Evolutionary conservation across 129 eudicot species (phyloP).

Genomic region (Artemisia argyi): DNA sequence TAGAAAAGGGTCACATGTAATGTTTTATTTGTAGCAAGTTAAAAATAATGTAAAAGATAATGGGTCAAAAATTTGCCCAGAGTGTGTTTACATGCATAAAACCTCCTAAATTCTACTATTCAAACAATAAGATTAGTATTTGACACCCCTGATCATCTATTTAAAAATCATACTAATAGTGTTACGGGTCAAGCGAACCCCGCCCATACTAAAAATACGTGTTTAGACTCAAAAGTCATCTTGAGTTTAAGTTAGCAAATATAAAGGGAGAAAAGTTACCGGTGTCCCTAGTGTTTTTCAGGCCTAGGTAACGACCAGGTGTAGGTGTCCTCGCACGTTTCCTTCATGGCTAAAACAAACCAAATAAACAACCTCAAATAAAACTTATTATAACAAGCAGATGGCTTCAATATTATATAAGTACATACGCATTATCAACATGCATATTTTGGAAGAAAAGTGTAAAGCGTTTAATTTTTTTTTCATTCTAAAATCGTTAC

Average conservation of each 20-base stretch:
- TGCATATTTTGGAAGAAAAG: not conserved
- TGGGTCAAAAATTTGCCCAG: not conserved
- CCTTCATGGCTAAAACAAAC: constrained; percentile 86
- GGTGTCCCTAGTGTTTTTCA: constrained; percentile 64
- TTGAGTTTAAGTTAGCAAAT: not conserved
- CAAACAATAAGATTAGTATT: too few species aligned
- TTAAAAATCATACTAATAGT: too few species aligned
- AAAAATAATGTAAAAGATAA: not conserved
- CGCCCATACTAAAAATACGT: not conserved
- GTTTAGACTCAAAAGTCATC: not conserved
- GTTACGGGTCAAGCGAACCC: not conserved
- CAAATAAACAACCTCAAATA: constrained; percentile 13
- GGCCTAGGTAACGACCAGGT: constrained; percentile 96
- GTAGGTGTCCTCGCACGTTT: constrained; percentile 97
- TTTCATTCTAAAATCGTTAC: too few species aligned
- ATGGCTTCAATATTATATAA: constrained; percentile 1
- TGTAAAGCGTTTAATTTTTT: too few species aligned
- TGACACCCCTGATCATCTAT: too few species aligned
- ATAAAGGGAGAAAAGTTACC: constrained; percentile 40
- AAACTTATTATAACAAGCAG: constrained; percentile 19
- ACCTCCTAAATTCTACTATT: too few species aligned
- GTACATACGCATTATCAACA: constrained; percentile 1
- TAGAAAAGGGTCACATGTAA: not conserved
- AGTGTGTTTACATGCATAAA: not conserved
- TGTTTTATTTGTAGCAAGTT: not conserved